Evolutionary conservation across 2,329 filamentous ascomycete genomes (phyloP).

Genomic region (Pyricularia grisea): DNA sequence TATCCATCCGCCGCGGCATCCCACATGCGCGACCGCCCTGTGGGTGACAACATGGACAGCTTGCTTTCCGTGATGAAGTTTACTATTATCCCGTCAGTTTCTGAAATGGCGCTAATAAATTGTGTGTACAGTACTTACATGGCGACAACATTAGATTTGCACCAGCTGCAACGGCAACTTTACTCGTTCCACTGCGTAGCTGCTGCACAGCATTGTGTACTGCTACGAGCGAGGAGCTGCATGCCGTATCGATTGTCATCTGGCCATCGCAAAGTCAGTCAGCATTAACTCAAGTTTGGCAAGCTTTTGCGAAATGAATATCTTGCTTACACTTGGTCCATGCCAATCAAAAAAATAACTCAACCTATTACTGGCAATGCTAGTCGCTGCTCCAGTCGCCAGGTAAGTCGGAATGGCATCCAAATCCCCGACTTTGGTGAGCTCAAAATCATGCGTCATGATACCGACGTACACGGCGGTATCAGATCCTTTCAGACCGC

Average conservation of each 20-base stretch:
- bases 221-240: not conserved
- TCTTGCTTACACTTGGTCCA: conserved; percentile 16
- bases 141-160: conserved; percentile 32
- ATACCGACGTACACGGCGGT: conserved; percentile 28
- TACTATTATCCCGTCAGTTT: too few relatives aligned
- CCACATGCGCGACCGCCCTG: conserved; percentile 35
- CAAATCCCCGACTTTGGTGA: conserved; percentile 6
- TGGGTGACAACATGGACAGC: conserved; percentile 33
- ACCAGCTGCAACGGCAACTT: conserved; percentile 31
- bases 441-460: conserved; percentile 16
- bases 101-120: too few relatives aligned
- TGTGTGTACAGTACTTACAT: too few relatives aligned
- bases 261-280: too few relatives aligned
- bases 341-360: conserved; percentile 28
- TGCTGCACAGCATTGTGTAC: not conserved
- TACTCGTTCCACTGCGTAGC: conserved; percentile 26
- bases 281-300: too few relatives aligned
- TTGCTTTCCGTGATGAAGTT: conserved; percentile 29
- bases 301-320: too few relatives aligned
- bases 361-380: conserved; percentile 31
- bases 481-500: conserved; percentile 19
- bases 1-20: conserved; percentile 47
- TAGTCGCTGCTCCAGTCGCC: conserved; percentile 28
- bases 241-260: conserved; percentile 2
- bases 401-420: conserved; percentile 25